Evolutionary conservation across 345 rosid genomes (phyloP), one percentile per base, ranked within the genome.

Genomic region (Clarkia xantiana): DNA sequence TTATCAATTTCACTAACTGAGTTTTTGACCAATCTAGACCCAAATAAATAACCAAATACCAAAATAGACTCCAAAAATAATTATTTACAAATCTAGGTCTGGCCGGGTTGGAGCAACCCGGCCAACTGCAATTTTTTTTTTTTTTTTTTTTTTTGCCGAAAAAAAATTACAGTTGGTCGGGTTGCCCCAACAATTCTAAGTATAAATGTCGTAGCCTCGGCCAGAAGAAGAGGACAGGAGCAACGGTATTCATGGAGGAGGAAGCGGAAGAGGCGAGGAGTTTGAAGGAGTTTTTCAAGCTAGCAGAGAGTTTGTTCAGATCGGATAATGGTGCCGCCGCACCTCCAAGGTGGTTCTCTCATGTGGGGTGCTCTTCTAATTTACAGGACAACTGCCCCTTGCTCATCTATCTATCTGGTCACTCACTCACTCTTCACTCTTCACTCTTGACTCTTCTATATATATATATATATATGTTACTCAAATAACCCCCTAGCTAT

Each of bases 311-410:
- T 43, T 64, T 78, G 63, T 62, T 57, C 52, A 54, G 68, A 55
- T 62, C 80, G 13, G 75, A 66, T 50, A 29, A 29, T 29, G 36
- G 36, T 4, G 77, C 70, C n/a, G n/a, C n/a, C 0, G 79, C 84
- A 25, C 81, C 82, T 44, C 77, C 79, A 29, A 77, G 90, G 49
- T 81, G 94, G 84, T 81, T 84, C 67, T 71, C 81, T 49, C 94
- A 86, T 48, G 45, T 73, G 53, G 84, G 71, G 51, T 71, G 75
- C 64, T 69, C 80, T 47, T 57, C 73, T 51, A 74, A 29, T 42
- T 34, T 53, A 29, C 1, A 7, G 52, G 59, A 54, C 17, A 68
- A 73, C 40, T 70, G 90, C 20, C 94, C 94, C 5, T 65, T 81
- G 42, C 86, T 84, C n/a, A 77, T 84, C 14, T 84, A 56, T 64